Evolutionary conservation across 192 early-diverging fungal species (phyloP), one percentile per base, ranked within the genome.

Genomic region (Spinellus fusiger): DNA sequence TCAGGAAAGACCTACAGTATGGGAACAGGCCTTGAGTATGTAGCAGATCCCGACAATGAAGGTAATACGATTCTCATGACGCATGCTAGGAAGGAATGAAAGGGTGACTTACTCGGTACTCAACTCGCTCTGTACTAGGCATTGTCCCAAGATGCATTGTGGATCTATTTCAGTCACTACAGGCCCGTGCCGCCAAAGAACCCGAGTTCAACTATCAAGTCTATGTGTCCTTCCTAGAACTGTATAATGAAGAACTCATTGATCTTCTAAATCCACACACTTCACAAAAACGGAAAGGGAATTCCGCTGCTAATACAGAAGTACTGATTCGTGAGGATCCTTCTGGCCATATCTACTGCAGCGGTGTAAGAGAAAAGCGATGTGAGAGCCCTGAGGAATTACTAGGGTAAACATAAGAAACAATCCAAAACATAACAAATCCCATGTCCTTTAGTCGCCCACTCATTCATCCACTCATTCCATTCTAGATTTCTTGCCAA

Each of bases 171-270:
- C 29, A 52, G 33, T 35, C 51, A 4, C 44, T 83, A 38, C 44
- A 77, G 33, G 56, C 46, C 12, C 70, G 71, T 46, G 70, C 63
- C 59, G 65, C 54, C 38, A 62, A 79, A 34, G 62, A 77, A n/a
- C 58, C 74, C 15, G 40, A 58, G 3, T 73, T 61, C 29, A 54
- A 71, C 38, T 81, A 74, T 35, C 69, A 83, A 54, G 73, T 83
- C 18, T 73, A 40, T 40, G 90, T 96, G 3, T 93, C 93, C n/a
- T 98, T 96, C 66, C 61, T 99, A 47, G 95, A 98, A 69, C 76
- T 96, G n/a, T 94, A 98, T 76, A 98, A 98, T 69, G 96, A 98
- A 68, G 96, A 98, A 55, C 77, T 96, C 48, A 87, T 93, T 31
- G 96, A 98, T 70, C 77, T 98, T 20, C 77, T 96, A 27, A 76